Percentiles rank a stretch among this genome's conserved stretches.
Evolutionary conservation across 2,329 filamentous ascomycete genomes (phyloP).

Genomic region (Plectosphaerella sp.): DNA sequence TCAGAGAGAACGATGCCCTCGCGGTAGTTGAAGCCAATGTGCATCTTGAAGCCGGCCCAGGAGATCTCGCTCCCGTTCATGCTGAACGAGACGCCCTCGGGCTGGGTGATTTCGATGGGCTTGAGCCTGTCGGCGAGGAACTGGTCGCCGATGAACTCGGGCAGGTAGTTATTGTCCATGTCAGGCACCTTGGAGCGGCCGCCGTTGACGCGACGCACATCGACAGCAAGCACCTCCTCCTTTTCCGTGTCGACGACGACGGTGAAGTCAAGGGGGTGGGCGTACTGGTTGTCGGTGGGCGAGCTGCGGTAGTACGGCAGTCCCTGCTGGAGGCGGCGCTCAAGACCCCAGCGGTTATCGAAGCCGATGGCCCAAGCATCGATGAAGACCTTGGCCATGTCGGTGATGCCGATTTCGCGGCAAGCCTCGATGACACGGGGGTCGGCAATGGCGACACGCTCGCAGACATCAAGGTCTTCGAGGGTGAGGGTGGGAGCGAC

Average conservation of each 20-base stretch:
- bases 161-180: constrained; percentile 21
- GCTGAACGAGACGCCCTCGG: constrained; percentile 62
- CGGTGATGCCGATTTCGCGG: constrained; percentile 61
- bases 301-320: constrained; percentile 77
- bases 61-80: constrained; percentile 44
- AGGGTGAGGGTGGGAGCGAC: constrained; percentile 60
- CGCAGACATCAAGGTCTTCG: constrained; percentile 74
- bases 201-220: constrained; percentile 30
- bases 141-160: constrained; percentile 46
- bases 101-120: constrained; percentile 67
- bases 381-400: constrained; percentile 60
- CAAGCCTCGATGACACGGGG: constrained; percentile 75
- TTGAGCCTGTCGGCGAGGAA: constrained; percentile 46
- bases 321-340: constrained; percentile 71
- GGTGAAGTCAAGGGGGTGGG: constrained; percentile 35
- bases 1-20: constrained; percentile 51
- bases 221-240: constrained; percentile 40
- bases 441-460: constrained; percentile 63
- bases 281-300: constrained; percentile 46
- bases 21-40: constrained; percentile 42
- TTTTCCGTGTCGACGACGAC: constrained; percentile 42
- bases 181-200: not conserved
- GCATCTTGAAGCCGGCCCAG: constrained; percentile 52
- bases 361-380: constrained; percentile 84
- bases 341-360: constrained; percentile 70